Evolutionary conservation across 106 monocot genomes (phyloP).

Genomic region (Apostasia ramifera): DNA sequence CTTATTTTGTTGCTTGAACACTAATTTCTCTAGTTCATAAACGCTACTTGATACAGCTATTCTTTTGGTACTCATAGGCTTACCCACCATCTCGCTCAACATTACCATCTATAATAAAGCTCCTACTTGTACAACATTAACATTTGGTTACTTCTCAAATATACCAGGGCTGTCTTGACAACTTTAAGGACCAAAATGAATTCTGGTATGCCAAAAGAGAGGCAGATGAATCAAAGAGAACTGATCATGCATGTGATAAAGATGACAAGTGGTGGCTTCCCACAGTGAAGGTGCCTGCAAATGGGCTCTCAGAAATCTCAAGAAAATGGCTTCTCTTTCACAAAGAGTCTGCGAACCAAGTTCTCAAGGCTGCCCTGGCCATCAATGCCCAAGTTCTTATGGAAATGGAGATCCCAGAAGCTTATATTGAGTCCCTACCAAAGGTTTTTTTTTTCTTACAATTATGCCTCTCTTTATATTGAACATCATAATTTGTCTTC

Average conservation of each 20-base stretch:
- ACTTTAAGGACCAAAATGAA: slow-evolving; percentile 80
- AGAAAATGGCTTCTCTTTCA: slow-evolving; percentile 49
- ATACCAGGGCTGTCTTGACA: slow-evolving; percentile 67
- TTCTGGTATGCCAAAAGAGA: slow-evolving; percentile 61
- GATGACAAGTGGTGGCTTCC: slow-evolving; percentile 68
- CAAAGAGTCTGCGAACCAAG: slow-evolving; percentile 50
- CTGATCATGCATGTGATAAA: slow-evolving; percentile 15
- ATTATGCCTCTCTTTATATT: no score
- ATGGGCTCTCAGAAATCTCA: slow-evolving; percentile 40
- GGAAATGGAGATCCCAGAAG: slow-evolving; percentile 62
- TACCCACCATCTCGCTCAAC: no score
- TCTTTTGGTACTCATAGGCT: no score
- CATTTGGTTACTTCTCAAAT: no score
- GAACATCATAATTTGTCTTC: no score
- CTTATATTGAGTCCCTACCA: slow-evolving; percentile 51
- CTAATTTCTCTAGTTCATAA: no score
- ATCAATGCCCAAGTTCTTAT: slow-evolving; percentile 55
- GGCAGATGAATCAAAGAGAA: slow-evolving; percentile 24
- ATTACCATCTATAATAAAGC: no score
- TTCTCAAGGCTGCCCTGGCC: slow-evolving; percentile 64
- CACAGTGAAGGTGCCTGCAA: slow-evolving; percentile 42
- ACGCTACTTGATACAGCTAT: no score
- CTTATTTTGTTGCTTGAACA: no score
- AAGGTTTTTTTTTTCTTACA: slow-evolving; percentile 20
- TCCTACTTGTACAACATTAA: no score